Base-by-base conservation (phyloP, 192 early-diverging fungal species). In the Rhizophagus clarus region DNA sequence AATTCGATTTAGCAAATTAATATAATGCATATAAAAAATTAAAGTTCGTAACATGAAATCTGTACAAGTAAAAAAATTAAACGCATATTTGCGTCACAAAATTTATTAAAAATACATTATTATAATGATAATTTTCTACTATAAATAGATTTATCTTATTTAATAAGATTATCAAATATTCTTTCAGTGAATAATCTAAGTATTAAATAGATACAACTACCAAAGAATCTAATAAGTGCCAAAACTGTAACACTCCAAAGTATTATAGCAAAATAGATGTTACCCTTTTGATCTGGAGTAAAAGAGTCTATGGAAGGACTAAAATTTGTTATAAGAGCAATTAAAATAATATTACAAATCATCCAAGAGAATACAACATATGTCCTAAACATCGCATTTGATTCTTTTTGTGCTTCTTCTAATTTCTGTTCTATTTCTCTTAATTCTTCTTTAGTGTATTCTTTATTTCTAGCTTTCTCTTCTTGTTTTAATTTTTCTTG, bases 361-460 rank as follows among this genome's bases (percentile, higher is more conserved):
- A 95, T 89, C 95, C 95, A 96, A 22, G 81, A 81, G n/a, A 96
- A 81, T 0, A 96, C 90, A 28, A 95, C 84, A 12, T 87, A 83
- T 1, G 95, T 96, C 76, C 95, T 89, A 89, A 95, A 96, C 60
- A 92, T 82, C 49, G 91, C 90, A 84, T 94, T 95, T 82, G 95
- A 94, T 84, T 96, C 94, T 66, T 85, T 92, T 80, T 90, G 89
- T 76, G 94, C 94, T 15, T 91, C 92, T 72, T 92, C 89, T 3
- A 90, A 89, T 82, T 93, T 90, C 12, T 89, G 84, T 84, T 92
- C 81, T 75, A 86, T 63, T 6, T 83, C 83, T 12, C 87, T 87
- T 37, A 89, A 84, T 12, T 83, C 81, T 26, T 88, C 80, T 29
- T 87, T 79, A 85, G 88, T 92, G 73, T 83, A 87, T 81, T 37